phyloP scores from a whole-genome alignment of 2,329 filamentous ascomycete genomes.

The Colletotrichum somersetense region DNA sequence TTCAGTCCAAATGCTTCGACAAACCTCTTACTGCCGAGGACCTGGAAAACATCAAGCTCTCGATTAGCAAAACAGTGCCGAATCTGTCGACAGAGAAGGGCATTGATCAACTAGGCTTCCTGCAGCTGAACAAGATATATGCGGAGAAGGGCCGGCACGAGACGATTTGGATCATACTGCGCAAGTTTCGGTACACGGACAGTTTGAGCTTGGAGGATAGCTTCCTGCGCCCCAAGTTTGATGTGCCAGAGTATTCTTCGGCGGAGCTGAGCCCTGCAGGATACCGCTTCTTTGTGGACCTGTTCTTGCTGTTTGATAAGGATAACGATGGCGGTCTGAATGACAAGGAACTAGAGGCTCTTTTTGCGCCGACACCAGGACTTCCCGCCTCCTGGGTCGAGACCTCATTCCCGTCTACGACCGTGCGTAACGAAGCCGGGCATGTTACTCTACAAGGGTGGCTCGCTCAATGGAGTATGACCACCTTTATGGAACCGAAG shows the following conservation, averaged over 20 bases:
- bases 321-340: conserved; percentile 97
- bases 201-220: conserved; percentile 91
- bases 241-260: conserved; percentile 91
- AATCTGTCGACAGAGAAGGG: conserved; percentile 75
- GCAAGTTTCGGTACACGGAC: conserved; percentile 96
- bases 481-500: conserved; percentile 94
- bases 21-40: conserved; percentile 86
- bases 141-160: conserved; percentile 98
- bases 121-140: conserved; percentile 94
- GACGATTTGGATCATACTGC: conserved; percentile 96
- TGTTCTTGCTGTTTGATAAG: conserved; percentile 95
- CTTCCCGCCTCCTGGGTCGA: conserved; percentile 89
- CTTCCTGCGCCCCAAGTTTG: conserved; percentile 93
- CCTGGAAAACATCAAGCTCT: conserved; percentile 89
- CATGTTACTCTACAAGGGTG: conserved; percentile 97
- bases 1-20: conserved; percentile 92
- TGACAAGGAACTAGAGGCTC: conserved; percentile 82
- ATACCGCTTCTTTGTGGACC: conserved; percentile 96
- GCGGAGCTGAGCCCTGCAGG: conserved; percentile 94
- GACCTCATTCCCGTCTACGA: conserved; percentile 90
- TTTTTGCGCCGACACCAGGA: conserved; percentile 95
- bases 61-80: conserved; percentile 78
- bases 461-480: conserved; percentile 99
- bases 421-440: conserved; percentile 93
- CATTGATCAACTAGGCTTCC: conserved; percentile 85